Conservation (phyloP, 2,329 filamentous ascomycete genomes). For the Fusarium pseudonygamai region DNA sequence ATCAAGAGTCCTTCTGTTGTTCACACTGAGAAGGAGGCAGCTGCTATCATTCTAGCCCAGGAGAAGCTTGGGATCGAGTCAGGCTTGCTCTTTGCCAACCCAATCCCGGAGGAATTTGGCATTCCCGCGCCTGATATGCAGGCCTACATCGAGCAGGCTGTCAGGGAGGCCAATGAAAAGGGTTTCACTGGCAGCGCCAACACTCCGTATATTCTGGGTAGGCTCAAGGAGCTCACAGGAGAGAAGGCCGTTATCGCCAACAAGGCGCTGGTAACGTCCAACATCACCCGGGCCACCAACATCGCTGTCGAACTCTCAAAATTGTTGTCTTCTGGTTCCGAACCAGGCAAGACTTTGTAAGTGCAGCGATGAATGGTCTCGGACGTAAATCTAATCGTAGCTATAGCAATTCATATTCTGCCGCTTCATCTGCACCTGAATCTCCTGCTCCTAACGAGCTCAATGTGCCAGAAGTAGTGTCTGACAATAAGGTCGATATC, state of each 20-base stretch:
- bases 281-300: constrained; percentile 64
- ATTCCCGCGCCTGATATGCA: constrained; percentile 79
- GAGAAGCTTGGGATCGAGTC: constrained; percentile 76
- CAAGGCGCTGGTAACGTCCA: constrained; percentile 65
- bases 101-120: constrained; percentile 75
- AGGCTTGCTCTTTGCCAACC: constrained; percentile 89
- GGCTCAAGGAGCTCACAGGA: constrained; percentile 81
- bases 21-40: constrained; percentile 80
- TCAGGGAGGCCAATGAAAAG: constrained; percentile 70
- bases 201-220: constrained; percentile 83
- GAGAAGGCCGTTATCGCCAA: constrained; percentile 80
- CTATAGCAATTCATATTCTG: constrained; percentile 44
- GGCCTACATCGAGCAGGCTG: constrained; percentile 71
- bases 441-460: constrained; percentile 17
- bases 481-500: constrained; percentile 64
- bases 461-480: constrained; percentile 17
- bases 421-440: constrained; percentile 21
- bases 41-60: constrained; percentile 87
- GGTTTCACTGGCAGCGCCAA: constrained; percentile 79
- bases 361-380: constrained; percentile 42
- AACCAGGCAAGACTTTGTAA: constrained; percentile 49
- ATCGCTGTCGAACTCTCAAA: constrained; percentile 63
- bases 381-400: constrained; percentile 50
- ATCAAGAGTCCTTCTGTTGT: constrained; percentile 80
- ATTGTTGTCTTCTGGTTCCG: constrained; percentile 49